Conservation (phyloP, 306 rosid genomes). For the Neltuma alba region DNA sequence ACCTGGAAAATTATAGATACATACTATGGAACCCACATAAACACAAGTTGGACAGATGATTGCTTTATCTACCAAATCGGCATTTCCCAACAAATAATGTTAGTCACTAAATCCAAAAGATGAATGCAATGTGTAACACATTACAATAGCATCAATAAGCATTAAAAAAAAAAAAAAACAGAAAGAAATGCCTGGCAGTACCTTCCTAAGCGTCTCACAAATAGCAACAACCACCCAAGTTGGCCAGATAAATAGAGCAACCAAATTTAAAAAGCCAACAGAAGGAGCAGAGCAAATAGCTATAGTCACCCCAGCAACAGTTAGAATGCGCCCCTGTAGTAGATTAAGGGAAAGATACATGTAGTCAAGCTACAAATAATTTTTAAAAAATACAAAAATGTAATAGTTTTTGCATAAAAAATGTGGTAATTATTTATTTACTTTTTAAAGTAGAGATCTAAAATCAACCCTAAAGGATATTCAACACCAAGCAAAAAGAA, state of each 20-base stretch:
- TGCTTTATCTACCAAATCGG: conserved; percentile 14
- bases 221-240: conserved; percentile 79
- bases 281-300: conserved; percentile 88
- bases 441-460: neutral
- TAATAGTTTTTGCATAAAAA: neutral
- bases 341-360: conserved; percentile 33
- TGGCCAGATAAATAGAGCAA: conserved; percentile 85
- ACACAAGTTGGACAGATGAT: neutral
- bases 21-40: conserved; percentile 23
- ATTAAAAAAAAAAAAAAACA: conserved; percentile 7
- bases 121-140: conserved; percentile 18
- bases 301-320: conserved; percentile 81
- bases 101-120: conserved; percentile 31
- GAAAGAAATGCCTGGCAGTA: conserved; percentile 26
- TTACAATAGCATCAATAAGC: conserved; percentile 13
- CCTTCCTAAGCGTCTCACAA: conserved; percentile 92
- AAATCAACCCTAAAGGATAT: conserved; percentile 22
- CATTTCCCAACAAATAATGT: neutral
- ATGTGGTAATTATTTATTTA: neutral
- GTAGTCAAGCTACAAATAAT: neutral
- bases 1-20: conserved; percentile 57
- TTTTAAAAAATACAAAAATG: neutral
- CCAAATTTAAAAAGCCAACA: conserved; percentile 76
- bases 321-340: conserved; percentile 90
- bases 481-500: neutral